A percentile compares a stretch with the other conserved stretches of the same genome.
phyloP scores from a whole-genome alignment of 352 stramenopile species.

The Plasmopara viticola region DNA sequence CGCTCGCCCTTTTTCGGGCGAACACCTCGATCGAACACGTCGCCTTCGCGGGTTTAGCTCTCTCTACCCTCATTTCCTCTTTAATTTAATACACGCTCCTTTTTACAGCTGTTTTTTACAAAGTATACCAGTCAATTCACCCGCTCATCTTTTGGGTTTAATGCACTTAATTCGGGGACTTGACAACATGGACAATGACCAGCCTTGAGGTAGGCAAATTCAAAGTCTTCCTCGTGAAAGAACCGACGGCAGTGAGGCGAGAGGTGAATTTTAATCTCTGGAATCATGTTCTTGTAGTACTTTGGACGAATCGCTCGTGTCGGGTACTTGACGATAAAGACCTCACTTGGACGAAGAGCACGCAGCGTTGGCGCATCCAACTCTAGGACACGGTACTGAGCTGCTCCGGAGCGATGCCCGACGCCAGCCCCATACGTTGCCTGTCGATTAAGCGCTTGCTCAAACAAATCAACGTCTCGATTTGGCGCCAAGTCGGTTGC shows the following conservation, averaged over 20 bases:
- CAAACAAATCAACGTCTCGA: slow-evolving; percentile 56
- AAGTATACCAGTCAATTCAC: slow-evolving; percentile 9
- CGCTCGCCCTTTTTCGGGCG: slow-evolving; percentile 28
- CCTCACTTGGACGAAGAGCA: slow-evolving; percentile 68
- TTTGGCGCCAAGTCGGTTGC: slow-evolving; percentile 21
- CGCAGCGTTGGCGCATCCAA: slow-evolving; percentile 69
- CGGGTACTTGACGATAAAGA: slow-evolving; percentile 84
- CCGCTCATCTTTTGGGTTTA: slow-evolving; percentile 17
- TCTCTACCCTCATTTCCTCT: neutral
- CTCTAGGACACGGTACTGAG: slow-evolving; percentile 69
- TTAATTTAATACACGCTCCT: slow-evolving; percentile 10
- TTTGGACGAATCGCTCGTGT: slow-evolving; percentile 66
- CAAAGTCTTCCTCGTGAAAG: slow-evolving; percentile 94
- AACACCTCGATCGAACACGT: slow-evolving; percentile 16
- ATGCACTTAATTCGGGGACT: slow-evolving; percentile 39
- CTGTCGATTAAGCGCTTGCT: slow-evolving; percentile 83
- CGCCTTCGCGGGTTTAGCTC: slow-evolving; percentile 21
- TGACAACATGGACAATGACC: slow-evolving; percentile 87
- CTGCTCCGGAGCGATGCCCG: slow-evolving; percentile 41
- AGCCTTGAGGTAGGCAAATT: slow-evolving; percentile 89
- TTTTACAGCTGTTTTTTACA: too few species aligned
- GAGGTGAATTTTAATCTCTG: slow-evolving; percentile 85
- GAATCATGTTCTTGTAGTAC: slow-evolving; percentile 92
- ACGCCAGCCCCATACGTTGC: slow-evolving; percentile 39
- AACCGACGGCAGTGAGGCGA: slow-evolving; percentile 88